These are phyloP conservation scores for Plenodomus tracheiphilus DNA, from an alignment of 2,329 filamentous ascomycete species.

Conservation along the genomic window DNA sequence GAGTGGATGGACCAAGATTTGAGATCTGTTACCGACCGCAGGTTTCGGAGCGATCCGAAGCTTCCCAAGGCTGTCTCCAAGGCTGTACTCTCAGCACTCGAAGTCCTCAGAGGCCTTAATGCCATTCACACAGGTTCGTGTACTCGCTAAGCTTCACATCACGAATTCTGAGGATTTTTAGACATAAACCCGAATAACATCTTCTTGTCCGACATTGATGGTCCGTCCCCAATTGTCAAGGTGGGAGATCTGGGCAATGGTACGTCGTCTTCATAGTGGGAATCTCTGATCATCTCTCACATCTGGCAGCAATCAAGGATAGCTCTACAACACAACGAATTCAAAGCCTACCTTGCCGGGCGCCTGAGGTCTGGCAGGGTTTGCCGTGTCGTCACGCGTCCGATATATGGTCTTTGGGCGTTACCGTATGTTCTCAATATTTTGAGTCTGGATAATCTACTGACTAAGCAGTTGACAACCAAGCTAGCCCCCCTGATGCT, in stretches of 20 bases:
- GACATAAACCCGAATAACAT: slow-evolving; percentile 26
- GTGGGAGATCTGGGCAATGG: slow-evolving; percentile 21
- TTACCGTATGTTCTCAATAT: slow-evolving; percentile 15
- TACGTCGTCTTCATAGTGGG: slow-evolving; percentile 5
- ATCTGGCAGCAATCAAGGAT: slow-evolving; percentile 4
- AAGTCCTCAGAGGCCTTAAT: background rate
- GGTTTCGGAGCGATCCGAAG: slow-evolving; percentile 4
- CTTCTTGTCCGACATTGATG: slow-evolving; percentile 16
- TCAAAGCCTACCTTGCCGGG: slow-evolving; percentile 6
- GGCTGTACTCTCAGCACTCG: slow-evolving; percentile 1
- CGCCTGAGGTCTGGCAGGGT: slow-evolving; percentile 9
- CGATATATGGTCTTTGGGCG: slow-evolving; percentile 27
- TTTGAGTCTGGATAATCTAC: background rate
- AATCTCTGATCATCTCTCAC: too few species aligned
- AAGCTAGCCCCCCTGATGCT: slow-evolving; percentile 12
- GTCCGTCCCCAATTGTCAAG: slow-evolving; percentile 15
- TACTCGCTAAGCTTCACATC: background rate
- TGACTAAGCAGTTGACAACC: slow-evolving; percentile 17
- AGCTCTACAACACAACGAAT: slow-evolving; percentile 2
- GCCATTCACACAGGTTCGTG: slow-evolving; percentile 19
- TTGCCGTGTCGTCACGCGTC: slow-evolving; percentile 18
- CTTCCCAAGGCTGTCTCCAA: background rate
- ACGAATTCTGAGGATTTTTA: slow-evolving; percentile 10
- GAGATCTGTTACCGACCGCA: slow-evolving; percentile 2
- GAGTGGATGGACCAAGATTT: slow-evolving; percentile 26